Conservation (phyloP, 148 eudicot genomes). For the Chenopodium suecicum region DNA sequence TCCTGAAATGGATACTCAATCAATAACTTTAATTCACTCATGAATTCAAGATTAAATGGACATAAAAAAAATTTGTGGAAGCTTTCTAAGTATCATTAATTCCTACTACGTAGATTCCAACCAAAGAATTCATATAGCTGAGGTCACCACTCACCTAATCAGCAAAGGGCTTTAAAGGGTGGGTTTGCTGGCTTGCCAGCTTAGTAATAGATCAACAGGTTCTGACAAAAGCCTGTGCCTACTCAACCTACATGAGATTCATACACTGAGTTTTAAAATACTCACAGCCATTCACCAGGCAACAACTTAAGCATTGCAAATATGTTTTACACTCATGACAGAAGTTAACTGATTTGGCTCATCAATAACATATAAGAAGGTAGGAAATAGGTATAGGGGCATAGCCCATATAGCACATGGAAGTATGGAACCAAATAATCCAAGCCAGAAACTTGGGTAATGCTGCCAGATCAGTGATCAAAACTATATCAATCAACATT, state of each 20-base stretch:
- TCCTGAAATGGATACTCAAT: too few relatives aligned
- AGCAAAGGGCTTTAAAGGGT: not conserved
- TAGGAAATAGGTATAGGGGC: not conserved
- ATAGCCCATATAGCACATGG: not conserved
- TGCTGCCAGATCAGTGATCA: not conserved
- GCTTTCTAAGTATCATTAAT: not conserved
- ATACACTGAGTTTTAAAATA: not conserved
- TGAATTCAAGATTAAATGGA: not conserved
- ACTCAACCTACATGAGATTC: not conserved
- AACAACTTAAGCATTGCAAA: not conserved
- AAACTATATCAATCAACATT: not conserved
- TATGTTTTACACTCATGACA: not conserved
- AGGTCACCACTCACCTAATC: slow-evolving; percentile 6
- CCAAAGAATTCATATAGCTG: slow-evolving; percentile 4
- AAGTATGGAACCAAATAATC: not conserved
- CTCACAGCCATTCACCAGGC: not conserved
- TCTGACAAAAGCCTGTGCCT: not conserved
- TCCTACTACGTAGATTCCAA: not conserved
- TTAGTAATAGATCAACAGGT: not conserved
- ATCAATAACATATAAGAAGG: not conserved
- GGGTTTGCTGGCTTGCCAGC: not conserved
- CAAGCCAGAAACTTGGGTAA: not conserved
- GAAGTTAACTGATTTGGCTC: not conserved
- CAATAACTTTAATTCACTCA: too few relatives aligned
- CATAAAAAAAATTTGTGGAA: not conserved